phyloP scores from a whole-genome alignment of 495 filamentous ascomycete genomes.

The Penicillium silybi region DNA sequence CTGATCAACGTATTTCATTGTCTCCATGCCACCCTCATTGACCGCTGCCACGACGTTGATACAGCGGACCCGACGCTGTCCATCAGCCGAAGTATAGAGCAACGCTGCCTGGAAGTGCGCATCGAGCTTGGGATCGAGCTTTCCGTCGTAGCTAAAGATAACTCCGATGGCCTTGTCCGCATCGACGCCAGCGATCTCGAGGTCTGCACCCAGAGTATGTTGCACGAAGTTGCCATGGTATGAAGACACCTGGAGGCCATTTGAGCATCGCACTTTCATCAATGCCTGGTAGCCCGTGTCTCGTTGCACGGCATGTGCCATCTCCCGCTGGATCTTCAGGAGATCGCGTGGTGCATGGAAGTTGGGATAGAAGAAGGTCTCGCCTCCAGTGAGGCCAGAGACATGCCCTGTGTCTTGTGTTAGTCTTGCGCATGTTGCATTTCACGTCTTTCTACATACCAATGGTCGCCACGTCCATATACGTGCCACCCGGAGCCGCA shows the following conservation, averaged over 20 bases:
- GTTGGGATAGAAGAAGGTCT: constrained; percentile 94
- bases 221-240: constrained; percentile 97
- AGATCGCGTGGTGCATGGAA: constrained; percentile 84
- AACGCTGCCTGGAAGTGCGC: constrained; percentile 96
- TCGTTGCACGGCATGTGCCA: constrained; percentile 81
- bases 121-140: constrained; percentile 91
- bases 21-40: constrained; percentile 75
- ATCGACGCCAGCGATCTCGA: constrained; percentile 91
- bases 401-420: constrained; percentile 31
- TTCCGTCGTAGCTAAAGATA: constrained; percentile 94
- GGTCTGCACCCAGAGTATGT: constrained; percentile 88
- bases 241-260: constrained; percentile 86
- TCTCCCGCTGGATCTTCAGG: constrained; percentile 76
- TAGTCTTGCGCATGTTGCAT: constrained; percentile 9
- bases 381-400: constrained; percentile 69
- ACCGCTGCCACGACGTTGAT: constrained; percentile 90
- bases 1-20: constrained; percentile 90
- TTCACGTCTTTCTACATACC: constrained; percentile 49
- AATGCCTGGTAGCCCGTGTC: constrained; percentile 95
- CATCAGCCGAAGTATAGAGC: constrained; percentile 87
- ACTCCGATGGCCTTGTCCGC: constrained; percentile 91
- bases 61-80: constrained; percentile 88
- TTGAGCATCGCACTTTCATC: constrained; percentile 98
- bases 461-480: constrained; percentile 92
- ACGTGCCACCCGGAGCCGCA: constrained; percentile 81